phyloP scores from a whole-genome alignment of 192 early-diverging fungal genomes.

The Coemansia sp. region DNA sequence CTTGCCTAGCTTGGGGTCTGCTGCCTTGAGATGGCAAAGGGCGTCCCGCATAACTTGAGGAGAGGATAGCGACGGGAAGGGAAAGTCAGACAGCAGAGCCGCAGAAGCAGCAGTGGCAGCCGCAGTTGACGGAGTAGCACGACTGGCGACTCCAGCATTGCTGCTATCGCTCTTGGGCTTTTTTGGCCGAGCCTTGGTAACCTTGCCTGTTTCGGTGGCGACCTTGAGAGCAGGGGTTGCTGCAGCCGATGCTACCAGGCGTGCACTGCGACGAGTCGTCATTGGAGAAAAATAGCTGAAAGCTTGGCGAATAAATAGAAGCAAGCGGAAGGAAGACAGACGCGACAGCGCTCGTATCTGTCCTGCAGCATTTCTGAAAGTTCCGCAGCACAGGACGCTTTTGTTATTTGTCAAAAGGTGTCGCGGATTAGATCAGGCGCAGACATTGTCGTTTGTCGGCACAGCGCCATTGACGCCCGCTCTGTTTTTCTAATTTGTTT shows the following conservation, averaged over 20 bases:
- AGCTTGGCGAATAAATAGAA: not conserved
- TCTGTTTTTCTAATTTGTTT: not conserved
- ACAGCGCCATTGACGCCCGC: no score
- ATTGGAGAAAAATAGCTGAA: not conserved
- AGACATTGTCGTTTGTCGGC: not conserved
- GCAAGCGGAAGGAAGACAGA: not conserved
- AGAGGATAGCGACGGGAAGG: conserved; percentile 12
- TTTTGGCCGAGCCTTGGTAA: not conserved
- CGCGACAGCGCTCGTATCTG: no score
- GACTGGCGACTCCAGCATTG: not conserved
- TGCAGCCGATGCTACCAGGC: conserved; percentile 13
- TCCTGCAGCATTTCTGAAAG: not conserved
- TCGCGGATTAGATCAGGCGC: not conserved
- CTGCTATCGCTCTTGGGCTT: conserved; percentile 3
- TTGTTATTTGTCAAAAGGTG: no score
- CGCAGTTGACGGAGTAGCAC: not conserved
- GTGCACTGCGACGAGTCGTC: conserved; percentile 32
- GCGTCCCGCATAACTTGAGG: conserved; percentile 37
- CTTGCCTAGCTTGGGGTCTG: conserved; percentile 50
- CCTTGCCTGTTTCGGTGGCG: conserved; percentile 9
- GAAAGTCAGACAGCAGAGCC: not conserved
- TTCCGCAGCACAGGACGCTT: no score
- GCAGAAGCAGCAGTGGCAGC: not conserved
- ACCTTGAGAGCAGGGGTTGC: not conserved
- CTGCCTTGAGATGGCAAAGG: conserved; percentile 40